A percentile compares a stretch with the other conserved stretches of the same genome.
phyloP scores from a whole-genome alignment of 257 asterid genomes.

The Gynochthodes officinalis region DNA sequence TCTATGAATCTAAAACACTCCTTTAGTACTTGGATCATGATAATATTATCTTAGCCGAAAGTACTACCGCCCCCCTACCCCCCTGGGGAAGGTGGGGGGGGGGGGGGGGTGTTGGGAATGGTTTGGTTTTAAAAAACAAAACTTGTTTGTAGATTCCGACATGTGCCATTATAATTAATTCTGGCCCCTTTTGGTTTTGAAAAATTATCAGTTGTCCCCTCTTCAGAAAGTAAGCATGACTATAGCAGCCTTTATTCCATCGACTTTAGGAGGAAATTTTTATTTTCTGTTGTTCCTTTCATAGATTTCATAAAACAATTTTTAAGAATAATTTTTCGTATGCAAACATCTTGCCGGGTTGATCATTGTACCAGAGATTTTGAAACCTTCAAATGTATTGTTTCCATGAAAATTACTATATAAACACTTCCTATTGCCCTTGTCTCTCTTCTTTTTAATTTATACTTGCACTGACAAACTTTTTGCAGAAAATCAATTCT shows the following conservation, averaged over 20 bases:
- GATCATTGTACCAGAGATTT: neutral
- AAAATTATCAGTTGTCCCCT: constrained; percentile 44
- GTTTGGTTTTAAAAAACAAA: too few relatives aligned
- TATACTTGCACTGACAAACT: neutral
- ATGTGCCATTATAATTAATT: constrained; percentile 48
- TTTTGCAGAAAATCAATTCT: neutral
- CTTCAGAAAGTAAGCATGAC: constrained; percentile 31
- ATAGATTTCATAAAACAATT: constrained; percentile 18
- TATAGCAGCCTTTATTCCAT: constrained; percentile 37
- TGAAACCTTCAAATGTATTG: neutral
- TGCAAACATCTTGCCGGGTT: neutral
- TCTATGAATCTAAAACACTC: too few relatives aligned
- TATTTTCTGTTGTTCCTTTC: constrained; percentile 15
- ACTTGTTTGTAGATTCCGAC: constrained; percentile 20
- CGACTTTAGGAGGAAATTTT: constrained; percentile 24
- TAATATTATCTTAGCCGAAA: too few relatives aligned
- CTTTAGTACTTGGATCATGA: too few relatives aligned
- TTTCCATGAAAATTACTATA: neutral
- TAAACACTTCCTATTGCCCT: neutral
- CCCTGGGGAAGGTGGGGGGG: too few relatives aligned
- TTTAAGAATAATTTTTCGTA: neutral
- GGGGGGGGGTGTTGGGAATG: too few relatives aligned
- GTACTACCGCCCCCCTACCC: too few relatives aligned
- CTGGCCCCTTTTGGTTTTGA: constrained; percentile 27
- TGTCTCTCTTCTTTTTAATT: neutral